A percentile compares a stretch with the other conserved stretches of the same genome.
Conservation (phyloP, 345 rosid genomes). For the Eucalyptus dawsonii region DNA sequence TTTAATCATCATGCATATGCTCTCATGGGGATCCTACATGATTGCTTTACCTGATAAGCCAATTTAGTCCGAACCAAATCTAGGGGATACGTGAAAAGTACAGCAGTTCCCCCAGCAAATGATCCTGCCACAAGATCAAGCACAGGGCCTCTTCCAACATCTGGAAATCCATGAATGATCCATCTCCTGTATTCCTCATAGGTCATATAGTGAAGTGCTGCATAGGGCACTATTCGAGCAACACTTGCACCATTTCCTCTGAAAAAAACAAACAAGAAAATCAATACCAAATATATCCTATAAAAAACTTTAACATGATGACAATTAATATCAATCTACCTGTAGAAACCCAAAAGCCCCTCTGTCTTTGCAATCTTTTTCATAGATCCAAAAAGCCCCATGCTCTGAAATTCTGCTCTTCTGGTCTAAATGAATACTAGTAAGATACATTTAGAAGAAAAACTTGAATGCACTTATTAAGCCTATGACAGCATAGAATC, state of each 20-base stretch:
- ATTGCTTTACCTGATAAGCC: slow-evolving; percentile 71
- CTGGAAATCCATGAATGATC: slow-evolving; percentile 56
- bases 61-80: slow-evolving; percentile 81
- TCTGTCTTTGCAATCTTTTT: slow-evolving; percentile 70
- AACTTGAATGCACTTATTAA: neutral
- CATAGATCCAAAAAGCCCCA: slow-evolving; percentile 57
- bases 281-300: neutral
- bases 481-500: neutral
- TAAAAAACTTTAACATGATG: neutral
- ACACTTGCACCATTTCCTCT: slow-evolving; percentile 96
- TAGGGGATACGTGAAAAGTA: slow-evolving; percentile 85
- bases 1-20: neutral
- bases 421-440: slow-evolving; percentile 48
- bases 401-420: slow-evolving; percentile 63
- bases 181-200: slow-evolving; percentile 90
- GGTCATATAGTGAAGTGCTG: slow-evolving; percentile 93
- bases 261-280: neutral
- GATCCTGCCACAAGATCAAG: slow-evolving; percentile 95
- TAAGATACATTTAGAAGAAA: neutral
- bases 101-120: slow-evolving; percentile 89
- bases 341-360: slow-evolving; percentile 81
- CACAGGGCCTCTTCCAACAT: slow-evolving; percentile 61
- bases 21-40: neutral
- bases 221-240: slow-evolving; percentile 88
- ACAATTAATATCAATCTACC: slow-evolving; percentile 25